Evolutionary conservation across 2,329 filamentous ascomycete genomes (phyloP).

Genomic region (Cadophora sp.): DNA sequence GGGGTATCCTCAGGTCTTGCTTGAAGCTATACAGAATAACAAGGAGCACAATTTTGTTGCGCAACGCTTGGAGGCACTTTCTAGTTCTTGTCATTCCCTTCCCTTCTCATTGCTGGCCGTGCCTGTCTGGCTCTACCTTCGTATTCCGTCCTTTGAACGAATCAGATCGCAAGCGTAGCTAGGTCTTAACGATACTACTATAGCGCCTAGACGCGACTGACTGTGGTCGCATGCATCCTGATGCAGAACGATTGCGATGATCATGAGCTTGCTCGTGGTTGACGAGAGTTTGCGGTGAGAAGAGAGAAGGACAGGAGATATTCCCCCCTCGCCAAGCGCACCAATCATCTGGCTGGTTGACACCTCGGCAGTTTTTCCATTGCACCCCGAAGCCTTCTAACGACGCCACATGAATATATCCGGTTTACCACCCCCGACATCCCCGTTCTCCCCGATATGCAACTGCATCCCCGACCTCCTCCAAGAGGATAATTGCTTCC

Average conservation of each 20-base stretch:
- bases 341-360: not conserved
- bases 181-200: not conserved
- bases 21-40: too few relatives aligned
- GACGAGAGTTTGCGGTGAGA: not conserved
- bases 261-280: not conserved
- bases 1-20: too few relatives aligned
- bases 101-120: too few relatives aligned
- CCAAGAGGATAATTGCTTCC: not conserved
- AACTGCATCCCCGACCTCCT: not conserved
- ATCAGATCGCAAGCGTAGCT: not conserved
- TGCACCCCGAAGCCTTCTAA: not conserved
- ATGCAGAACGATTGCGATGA: not conserved
- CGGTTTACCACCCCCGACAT: constrained; percentile 12
- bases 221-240: not conserved
- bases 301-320: not conserved
- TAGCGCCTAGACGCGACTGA: too few relatives aligned
- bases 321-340: not conserved
- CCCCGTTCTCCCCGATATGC: constrained; percentile 1
- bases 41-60: too few relatives aligned
- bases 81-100: too few relatives aligned
- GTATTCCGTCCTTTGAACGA: not conserved
- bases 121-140: too few relatives aligned
- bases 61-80: too few relatives aligned
- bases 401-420: constrained; percentile 1
- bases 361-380: not conserved